Conservation (phyloP, 2,329 filamentous ascomycete species). For the Colletotrichum sp. region DNA sequence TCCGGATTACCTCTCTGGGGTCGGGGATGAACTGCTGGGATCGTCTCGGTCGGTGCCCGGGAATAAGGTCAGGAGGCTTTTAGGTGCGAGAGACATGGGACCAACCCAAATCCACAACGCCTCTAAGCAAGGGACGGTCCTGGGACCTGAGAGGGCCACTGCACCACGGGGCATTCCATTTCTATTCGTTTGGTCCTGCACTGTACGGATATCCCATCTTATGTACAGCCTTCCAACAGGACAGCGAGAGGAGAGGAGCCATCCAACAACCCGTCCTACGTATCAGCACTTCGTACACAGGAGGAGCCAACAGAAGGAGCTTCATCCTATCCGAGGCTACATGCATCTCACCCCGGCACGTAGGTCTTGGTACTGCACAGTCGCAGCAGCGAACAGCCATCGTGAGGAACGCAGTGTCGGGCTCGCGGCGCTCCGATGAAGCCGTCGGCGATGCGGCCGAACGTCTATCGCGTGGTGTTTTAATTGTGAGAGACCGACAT, state of each 20-base stretch:
- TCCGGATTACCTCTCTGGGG: background rate
- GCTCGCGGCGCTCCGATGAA: background rate
- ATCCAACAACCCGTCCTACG: background rate
- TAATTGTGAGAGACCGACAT: background rate
- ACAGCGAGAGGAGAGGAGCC: background rate
- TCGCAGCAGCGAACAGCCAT: background rate
- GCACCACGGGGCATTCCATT: background rate
- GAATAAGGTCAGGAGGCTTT: background rate
- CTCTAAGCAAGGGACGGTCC: background rate
- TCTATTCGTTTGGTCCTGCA: background rate
- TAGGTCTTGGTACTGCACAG: background rate
- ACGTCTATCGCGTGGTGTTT: background rate
- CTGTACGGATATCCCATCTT: background rate
- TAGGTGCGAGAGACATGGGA: background rate
- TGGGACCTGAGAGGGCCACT: background rate
- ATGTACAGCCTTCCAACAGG: background rate
- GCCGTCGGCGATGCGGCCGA: background rate
- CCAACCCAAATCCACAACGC: background rate
- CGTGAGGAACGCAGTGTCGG: background rate
- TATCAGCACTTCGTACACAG: background rate
- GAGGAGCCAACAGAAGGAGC: background rate
- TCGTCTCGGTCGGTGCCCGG: background rate
- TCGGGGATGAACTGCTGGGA: slow-evolving; percentile 9
- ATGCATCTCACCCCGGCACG: background rate
- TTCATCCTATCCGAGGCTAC: background rate